Conservation (phyloP, 139 green algal genomes). For the Asterochloris erici region DNA sequence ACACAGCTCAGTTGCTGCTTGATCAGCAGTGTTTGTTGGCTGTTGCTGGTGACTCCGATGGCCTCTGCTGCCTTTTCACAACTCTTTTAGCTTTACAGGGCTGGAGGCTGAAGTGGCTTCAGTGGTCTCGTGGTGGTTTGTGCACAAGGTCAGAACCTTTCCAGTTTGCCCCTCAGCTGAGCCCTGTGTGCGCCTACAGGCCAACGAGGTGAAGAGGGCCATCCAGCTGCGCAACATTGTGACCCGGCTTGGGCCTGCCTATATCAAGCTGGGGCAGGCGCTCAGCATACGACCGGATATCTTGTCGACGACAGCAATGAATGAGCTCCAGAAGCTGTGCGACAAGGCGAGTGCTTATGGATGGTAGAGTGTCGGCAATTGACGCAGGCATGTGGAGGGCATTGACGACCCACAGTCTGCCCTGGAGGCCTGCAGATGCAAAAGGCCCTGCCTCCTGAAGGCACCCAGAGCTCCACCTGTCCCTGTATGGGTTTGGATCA, state of each 20-base stretch:
- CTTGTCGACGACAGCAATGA: conserved; percentile 93
- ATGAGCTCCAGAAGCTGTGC: conserved; percentile 98
- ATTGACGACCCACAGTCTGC: too few relatives aligned
- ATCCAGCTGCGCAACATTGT: conserved; percentile 95
- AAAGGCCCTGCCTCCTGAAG: too few relatives aligned
- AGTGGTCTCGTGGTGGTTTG: not conserved
- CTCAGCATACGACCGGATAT: conserved; percentile 96
- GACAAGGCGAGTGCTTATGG: conserved; percentile 96
- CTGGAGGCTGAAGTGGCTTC: not conserved
- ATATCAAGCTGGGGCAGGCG: conserved; percentile 99
- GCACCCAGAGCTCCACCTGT: too few relatives aligned
- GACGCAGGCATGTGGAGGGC: too few relatives aligned
- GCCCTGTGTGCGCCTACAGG: not conserved
- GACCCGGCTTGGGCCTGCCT: conserved; percentile 84
- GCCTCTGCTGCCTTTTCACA: too few relatives aligned
- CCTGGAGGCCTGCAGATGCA: too few relatives aligned
- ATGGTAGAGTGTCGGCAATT: not conserved
- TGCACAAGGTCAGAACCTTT: conserved; percentile 4
- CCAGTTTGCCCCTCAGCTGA: conserved; percentile 28
- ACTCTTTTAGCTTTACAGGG: too few relatives aligned
- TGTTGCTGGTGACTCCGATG: too few relatives aligned
- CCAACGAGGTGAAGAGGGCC: conserved; percentile 71
- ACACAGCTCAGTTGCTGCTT: too few relatives aligned
- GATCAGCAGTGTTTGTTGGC: too few relatives aligned
- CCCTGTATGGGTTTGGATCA: too few relatives aligned